phyloP scores from a whole-genome alignment of 176 grass and related monocot genomes.

The Pontederia crassipes region DNA sequence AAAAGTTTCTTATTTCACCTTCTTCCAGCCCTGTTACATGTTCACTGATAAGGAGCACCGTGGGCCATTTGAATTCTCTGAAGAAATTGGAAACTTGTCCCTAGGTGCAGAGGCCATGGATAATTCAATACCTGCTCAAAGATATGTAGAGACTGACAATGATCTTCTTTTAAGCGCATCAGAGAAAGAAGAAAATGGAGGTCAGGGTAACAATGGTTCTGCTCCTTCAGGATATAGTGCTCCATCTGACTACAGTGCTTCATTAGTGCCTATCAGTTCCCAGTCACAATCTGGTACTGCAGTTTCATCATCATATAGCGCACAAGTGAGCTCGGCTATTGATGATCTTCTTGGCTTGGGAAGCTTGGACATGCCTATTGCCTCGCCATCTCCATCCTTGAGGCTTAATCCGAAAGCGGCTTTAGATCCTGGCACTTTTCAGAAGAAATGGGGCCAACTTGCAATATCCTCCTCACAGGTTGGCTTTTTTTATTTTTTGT shows the following conservation, averaged over 20 bases:
- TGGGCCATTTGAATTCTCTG: conserved; percentile 90
- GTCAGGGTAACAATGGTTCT: conserved; percentile 40
- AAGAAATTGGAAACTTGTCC: conserved; percentile 63
- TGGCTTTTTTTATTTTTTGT: conserved; percentile 13
- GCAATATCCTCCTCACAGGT: conserved; percentile 72
- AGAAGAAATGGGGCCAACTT: conserved; percentile 91
- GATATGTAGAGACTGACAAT: conserved; percentile 95
- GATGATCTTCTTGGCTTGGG: conserved; percentile 92
- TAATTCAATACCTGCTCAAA: conserved; percentile 62
- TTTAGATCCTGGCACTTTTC: conserved; percentile 83
- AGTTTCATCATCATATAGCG: conserved; percentile 31
- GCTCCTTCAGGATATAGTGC: conserved; percentile 73
- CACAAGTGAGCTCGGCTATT: conserved; percentile 49
- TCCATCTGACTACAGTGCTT: conserved; percentile 44
- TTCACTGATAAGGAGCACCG: conserved; percentile 97
- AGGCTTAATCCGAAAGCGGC: conserved; percentile 67
- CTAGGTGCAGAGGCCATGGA: conserved; percentile 50
- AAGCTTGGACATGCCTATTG: conserved; percentile 40
- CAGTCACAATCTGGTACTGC: conserved; percentile 35
- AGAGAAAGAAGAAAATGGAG: conserved; percentile 83
- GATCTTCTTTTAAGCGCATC: conserved; percentile 92
- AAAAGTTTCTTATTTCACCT: neutral
- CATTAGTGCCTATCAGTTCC: conserved; percentile 34
- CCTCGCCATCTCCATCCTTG: conserved; percentile 35
- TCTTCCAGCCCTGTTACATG: conserved; percentile 78